Percentiles rank a stretch among this genome's conserved stretches.
phyloP scores from a whole-genome alignment of 179 eudicot species.

The Spergularia azorica region DNA sequence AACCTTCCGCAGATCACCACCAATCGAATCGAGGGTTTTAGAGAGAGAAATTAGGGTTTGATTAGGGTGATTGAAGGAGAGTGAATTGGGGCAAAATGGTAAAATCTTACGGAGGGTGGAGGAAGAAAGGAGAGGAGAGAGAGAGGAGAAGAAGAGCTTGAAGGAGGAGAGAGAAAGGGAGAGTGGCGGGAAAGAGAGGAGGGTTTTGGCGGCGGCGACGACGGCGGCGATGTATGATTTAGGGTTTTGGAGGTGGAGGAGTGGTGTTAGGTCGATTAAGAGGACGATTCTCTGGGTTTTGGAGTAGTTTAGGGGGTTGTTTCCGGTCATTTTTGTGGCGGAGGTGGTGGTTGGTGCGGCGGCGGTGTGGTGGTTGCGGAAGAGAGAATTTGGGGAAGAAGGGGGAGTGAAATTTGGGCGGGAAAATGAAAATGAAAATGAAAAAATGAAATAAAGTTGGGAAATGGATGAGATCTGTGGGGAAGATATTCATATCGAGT shows the following conservation, averaged over 20 bases:
- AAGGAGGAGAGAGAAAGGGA: slow-evolving; percentile 60
- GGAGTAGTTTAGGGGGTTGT: slow-evolving; percentile 34
- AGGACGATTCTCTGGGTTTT: slow-evolving; percentile 61
- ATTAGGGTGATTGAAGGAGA: slow-evolving; percentile 47
- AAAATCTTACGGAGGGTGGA: slow-evolving; percentile 40
- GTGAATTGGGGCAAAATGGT: slow-evolving; percentile 30
- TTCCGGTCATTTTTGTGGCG: slow-evolving; percentile 33
- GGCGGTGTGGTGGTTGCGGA: slow-evolving; percentile 2
- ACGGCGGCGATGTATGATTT: slow-evolving; percentile 42
- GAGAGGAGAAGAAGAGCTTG: slow-evolving; percentile 80
- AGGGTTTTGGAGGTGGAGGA: slow-evolving; percentile 51
- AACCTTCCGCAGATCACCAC: neutral
- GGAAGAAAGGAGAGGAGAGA: slow-evolving; percentile 67
- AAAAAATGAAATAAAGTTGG: neutral
- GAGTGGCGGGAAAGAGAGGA: slow-evolving; percentile 55
- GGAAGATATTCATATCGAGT: too few relatives aligned
- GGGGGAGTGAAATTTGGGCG: slow-evolving; percentile 23
- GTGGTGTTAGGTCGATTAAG: slow-evolving; percentile 64
- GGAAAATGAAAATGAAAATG: slow-evolving; percentile 26
- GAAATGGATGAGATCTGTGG: too few relatives aligned
- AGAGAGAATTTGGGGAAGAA: neutral
- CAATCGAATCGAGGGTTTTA: slow-evolving; percentile 33
- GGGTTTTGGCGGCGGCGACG: slow-evolving; percentile 44
- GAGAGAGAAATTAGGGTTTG: slow-evolving; percentile 44
- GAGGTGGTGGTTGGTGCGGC: slow-evolving; percentile 3